Evolutionary conservation across 2,329 filamentous ascomycete species (phyloP).

Genomic region (Leptographium procerum): DNA sequence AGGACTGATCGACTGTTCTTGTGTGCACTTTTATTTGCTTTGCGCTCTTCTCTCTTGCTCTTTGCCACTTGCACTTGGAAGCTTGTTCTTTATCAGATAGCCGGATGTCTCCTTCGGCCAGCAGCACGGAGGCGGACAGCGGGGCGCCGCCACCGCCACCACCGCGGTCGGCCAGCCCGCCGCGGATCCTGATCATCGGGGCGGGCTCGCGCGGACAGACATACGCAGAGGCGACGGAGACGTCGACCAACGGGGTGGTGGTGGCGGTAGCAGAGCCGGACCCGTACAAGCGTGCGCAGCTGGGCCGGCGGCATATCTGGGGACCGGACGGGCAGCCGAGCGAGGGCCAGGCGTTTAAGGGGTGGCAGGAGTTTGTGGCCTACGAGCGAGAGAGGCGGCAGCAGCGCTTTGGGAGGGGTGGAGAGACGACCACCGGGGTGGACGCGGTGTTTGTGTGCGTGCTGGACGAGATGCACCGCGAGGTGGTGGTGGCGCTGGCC

Average conservation of each 20-base stretch:
- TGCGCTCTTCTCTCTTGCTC: too few relatives aligned
- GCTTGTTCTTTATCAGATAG: too few relatives aligned
- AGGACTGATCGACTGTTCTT: too few relatives aligned
- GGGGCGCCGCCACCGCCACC: slow-evolving; percentile 24
- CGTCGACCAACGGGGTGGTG: slow-evolving; percentile 55
- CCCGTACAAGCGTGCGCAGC: slow-evolving; percentile 59
- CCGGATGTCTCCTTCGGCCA: neutral
- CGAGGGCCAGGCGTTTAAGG: slow-evolving; percentile 57
- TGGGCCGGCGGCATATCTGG: slow-evolving; percentile 69
- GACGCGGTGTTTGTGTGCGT: slow-evolving; percentile 57
- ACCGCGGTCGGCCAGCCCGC: slow-evolving; percentile 35
- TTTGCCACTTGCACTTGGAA: too few relatives aligned
- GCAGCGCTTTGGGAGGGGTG: slow-evolving; percentile 13
- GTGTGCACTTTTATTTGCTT: too few relatives aligned
- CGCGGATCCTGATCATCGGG: slow-evolving; percentile 68
- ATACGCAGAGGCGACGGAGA: slow-evolving; percentile 59
- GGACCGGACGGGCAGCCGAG: slow-evolving; percentile 29
- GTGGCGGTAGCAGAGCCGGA: slow-evolving; percentile 74
- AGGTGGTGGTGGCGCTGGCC: slow-evolving; percentile 65
- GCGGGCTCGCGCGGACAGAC: slow-evolving; percentile 68
- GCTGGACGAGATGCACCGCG: slow-evolving; percentile 77
- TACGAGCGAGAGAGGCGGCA: slow-evolving; percentile 43
- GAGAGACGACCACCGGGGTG: slow-evolving; percentile 38
- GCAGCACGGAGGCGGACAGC: too few relatives aligned
- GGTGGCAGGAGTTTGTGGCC: slow-evolving; percentile 65